phyloP scores from a whole-genome alignment of 1,139 yeast species.

The Kluyveromyces sp. region DNA sequence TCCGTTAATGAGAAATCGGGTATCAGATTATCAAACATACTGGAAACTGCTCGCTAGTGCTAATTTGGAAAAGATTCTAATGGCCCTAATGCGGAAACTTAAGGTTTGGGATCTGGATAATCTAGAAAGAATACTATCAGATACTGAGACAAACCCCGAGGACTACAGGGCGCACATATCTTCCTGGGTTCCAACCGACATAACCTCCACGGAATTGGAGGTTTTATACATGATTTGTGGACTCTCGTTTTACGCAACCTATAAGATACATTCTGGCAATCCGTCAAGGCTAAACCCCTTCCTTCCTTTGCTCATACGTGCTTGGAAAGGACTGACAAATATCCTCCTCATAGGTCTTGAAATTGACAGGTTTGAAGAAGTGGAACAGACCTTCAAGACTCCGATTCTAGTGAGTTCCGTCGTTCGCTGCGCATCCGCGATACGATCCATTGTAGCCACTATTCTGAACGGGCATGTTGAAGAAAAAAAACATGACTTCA shows the following conservation, averaged over 20 bases:
- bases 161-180: conserved; percentile 27
- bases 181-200: conserved; percentile 48
- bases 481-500: conserved; percentile 43
- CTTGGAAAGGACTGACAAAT: conserved; percentile 61
- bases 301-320: conserved; percentile 44
- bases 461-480: conserved; percentile 43
- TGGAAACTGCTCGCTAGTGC: conserved; percentile 38
- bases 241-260: conserved; percentile 44
- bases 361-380: conserved; percentile 55
- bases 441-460: conserved; percentile 55
- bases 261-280: conserved; percentile 40
- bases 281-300: conserved; percentile 48
- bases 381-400: conserved; percentile 35
- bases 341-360: conserved; percentile 52
- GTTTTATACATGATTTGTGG: conserved; percentile 47
- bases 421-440: conserved; percentile 56
- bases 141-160: background rate
- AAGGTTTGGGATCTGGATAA: conserved; percentile 44
- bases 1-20: conserved; percentile 15
- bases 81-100: conserved; percentile 36
- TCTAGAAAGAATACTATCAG: conserved; percentile 33
- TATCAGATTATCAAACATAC: conserved; percentile 2
- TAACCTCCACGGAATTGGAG: conserved; percentile 38
- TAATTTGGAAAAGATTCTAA: conserved; percentile 41
- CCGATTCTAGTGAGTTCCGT: conserved; percentile 47